Conservation (phyloP, 257 asterid genomes). For the Lantana camara region DNA sequence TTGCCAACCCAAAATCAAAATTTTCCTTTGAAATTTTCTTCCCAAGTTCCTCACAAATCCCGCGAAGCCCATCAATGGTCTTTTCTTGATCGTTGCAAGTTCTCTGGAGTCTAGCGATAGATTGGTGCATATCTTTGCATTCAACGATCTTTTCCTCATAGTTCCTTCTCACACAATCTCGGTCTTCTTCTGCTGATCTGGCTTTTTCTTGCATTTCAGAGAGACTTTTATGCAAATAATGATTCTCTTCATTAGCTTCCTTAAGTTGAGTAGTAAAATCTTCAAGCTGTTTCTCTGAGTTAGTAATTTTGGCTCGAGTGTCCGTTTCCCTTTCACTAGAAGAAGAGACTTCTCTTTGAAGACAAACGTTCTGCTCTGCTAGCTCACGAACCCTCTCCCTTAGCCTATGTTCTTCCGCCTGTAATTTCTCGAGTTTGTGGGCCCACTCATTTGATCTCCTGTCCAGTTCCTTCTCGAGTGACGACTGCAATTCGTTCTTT, state of each 20-base stretch:
- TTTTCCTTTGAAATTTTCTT: conserved; percentile 50
- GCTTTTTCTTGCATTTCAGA: conserved; percentile 62
- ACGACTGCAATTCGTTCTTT: conserved; percentile 74
- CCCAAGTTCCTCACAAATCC: conserved; percentile 75
- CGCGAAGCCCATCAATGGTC: conserved; percentile 83
- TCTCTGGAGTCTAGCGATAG: conserved; percentile 76
- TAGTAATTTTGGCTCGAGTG: conserved; percentile 43
- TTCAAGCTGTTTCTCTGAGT: conserved; percentile 63
- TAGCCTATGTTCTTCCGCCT: conserved; percentile 89
- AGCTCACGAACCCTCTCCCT: conserved; percentile 93
- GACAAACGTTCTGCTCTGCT: conserved; percentile 93
- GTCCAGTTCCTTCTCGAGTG: conserved; percentile 87
- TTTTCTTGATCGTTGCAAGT: conserved; percentile 87
- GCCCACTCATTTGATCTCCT: conserved; percentile 95
- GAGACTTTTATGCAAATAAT: conserved; percentile 52
- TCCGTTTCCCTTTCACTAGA: conserved; percentile 66
- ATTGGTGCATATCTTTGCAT: conserved; percentile 85
- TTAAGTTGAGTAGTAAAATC: conserved; percentile 54
- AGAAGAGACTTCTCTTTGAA: conserved; percentile 86
- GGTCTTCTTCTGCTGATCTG: conserved; percentile 69
- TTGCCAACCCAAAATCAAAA: conserved; percentile 57
- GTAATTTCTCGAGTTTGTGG: conserved; percentile 78
- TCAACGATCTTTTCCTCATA: conserved; percentile 72
- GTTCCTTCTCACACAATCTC: conserved; percentile 66
- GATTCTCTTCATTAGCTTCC: conserved; percentile 58